A percentile compares a stretch with the other conserved stretches of the same genome.
phyloP scores from a whole-genome alignment of 1,284 basidiomycete species.

The Ustilago cynodontis region DNA sequence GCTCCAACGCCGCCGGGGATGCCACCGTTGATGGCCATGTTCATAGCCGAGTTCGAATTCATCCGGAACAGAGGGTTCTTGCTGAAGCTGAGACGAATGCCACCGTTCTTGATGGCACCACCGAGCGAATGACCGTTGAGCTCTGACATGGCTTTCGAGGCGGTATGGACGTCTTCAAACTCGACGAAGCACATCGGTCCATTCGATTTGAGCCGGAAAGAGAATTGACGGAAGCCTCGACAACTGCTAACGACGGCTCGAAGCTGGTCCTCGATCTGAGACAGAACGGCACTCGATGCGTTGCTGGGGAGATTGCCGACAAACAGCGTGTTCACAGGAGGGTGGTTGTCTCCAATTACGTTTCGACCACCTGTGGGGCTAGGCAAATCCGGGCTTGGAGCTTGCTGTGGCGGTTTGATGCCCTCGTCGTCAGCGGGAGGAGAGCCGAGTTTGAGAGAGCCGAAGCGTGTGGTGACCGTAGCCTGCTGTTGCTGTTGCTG shows the following conservation, averaged over 20 bases:
- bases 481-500: constrained; percentile 12
- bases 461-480: constrained; percentile 43
- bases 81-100: constrained; percentile 88
- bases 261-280: constrained; percentile 85
- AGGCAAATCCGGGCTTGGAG: constrained; percentile 41
- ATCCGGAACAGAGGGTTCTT: constrained; percentile 63
- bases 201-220: constrained; percentile 93
- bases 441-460: constrained; percentile 52
- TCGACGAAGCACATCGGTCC: constrained; percentile 93
- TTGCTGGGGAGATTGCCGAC: constrained; percentile 63
- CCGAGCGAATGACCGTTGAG: constrained; percentile 90
- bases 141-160: constrained; percentile 85
- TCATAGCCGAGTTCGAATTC: constrained; percentile 53
- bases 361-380: constrained; percentile 52
- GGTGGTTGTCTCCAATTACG: constrained; percentile 59
- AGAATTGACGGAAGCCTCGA: constrained; percentile 88
- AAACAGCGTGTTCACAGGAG: constrained; percentile 62
- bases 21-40: constrained; percentile 22
- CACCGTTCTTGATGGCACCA: constrained; percentile 87
- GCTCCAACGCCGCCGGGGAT: constrained; percentile 2
- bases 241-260: constrained; percentile 82
- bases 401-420: constrained; percentile 22
- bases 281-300: constrained; percentile 69
- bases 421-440: constrained; percentile 34
- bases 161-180: constrained; percentile 90